These are phyloP conservation scores for Fusarium sp. DNA, from an alignment of 2,329 filamentous ascomycete species.

Conservation along the genomic window DNA sequence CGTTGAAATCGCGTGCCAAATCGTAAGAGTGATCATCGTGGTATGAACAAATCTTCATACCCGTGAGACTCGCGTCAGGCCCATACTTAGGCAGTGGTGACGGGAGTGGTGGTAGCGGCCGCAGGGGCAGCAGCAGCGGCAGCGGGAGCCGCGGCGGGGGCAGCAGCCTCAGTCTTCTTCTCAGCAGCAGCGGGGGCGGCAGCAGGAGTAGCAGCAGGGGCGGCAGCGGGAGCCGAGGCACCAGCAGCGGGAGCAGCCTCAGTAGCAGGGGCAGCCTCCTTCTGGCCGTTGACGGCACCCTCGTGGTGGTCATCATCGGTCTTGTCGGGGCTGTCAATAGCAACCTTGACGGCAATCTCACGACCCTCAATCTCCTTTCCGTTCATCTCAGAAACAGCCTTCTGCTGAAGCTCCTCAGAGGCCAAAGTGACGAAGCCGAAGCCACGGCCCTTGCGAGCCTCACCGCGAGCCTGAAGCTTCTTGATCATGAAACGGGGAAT, in stretches of 20 bases:
- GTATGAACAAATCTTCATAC: constrained; percentile 38
- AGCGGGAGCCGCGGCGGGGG: constrained; percentile 30
- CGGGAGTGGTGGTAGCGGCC: constrained; percentile 42
- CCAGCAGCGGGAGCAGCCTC: constrained; percentile 39
- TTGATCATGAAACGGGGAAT: constrained; percentile 99
- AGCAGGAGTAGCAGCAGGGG: constrained; percentile 6
- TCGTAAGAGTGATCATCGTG: constrained; percentile 52
- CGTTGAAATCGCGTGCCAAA: constrained; percentile 55
- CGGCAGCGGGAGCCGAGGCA: constrained; percentile 37
- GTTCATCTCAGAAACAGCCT: constrained; percentile 98
- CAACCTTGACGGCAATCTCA: constrained; percentile 99
- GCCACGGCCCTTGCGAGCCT: constrained; percentile 98
- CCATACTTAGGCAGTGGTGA: constrained; percentile 49
- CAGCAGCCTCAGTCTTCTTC: constrained; percentile 39
- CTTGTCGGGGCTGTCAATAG: constrained; percentile 99
- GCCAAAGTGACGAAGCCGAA: constrained; percentile 98
- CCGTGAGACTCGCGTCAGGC: constrained; percentile 43
- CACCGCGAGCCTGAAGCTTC: constrained; percentile 98
- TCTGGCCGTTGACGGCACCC: constrained; percentile 58
- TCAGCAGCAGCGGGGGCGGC: constrained; percentile 39
- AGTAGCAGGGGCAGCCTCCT: constrained; percentile 47
- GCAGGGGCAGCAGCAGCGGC: constrained; percentile 41
- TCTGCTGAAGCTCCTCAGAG: constrained; percentile 95
- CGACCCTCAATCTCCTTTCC: constrained; percentile 99
- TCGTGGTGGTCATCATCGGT: constrained; percentile 79